Conservation (phyloP, 2,329 filamentous ascomycete genomes). For the Pseudocercospora musae region DNA sequence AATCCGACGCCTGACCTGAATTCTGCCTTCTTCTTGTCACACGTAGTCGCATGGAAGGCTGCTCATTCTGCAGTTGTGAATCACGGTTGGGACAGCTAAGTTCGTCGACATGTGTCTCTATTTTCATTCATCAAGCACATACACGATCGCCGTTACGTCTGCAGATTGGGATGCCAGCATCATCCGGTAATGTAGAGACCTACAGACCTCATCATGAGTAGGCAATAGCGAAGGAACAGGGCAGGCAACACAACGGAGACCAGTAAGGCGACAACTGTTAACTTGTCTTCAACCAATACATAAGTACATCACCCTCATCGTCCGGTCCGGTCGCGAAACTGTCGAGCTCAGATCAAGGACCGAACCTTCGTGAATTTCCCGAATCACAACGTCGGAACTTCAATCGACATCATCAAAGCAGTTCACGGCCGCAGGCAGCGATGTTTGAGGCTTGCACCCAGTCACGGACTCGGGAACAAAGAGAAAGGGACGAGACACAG, state of each 20-base stretch:
- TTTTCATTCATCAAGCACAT: background rate
- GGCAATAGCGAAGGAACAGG: background rate
- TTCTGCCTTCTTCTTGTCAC: background rate
- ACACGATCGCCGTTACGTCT: background rate
- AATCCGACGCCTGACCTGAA: background rate
- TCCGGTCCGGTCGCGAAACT: background rate
- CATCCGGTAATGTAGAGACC: background rate
- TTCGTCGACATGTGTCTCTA: background rate
- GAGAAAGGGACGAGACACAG: background rate
- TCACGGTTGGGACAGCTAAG: background rate
- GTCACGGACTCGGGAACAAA: background rate
- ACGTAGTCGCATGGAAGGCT: background rate
- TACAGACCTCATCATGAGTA: background rate
- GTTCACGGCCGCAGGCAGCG: background rate
- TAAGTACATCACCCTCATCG: background rate
- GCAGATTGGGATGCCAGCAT: background rate
- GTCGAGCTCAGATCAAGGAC: background rate
- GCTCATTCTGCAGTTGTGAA: background rate
- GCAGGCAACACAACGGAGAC: background rate
- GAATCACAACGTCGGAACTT: background rate
- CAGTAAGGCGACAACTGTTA: background rate
- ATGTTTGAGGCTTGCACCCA: background rate
- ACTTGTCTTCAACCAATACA: background rate
- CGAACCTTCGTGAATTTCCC: background rate
- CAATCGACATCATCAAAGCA: background rate